Percentiles rank a stretch among this genome's conserved stretches.
These are phyloP conservation scores for Kwoniella shivajii DNA, from an alignment of 1,284 basidiomycete species.

Conservation along the genomic window DNA sequence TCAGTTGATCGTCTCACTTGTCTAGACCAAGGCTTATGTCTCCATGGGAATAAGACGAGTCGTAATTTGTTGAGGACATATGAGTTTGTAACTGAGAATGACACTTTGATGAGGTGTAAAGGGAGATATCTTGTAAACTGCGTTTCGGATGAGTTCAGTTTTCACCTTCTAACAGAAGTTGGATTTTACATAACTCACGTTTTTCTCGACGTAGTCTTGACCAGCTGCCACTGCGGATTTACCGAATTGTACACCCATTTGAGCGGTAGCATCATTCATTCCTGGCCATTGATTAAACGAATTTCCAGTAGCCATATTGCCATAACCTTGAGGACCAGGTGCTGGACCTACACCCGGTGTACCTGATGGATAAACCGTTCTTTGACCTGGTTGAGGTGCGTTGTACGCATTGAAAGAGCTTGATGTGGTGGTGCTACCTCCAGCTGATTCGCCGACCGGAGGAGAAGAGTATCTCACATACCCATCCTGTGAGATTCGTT, in stretches of 20 bases:
- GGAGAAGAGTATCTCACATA: slow-evolving; percentile 54
- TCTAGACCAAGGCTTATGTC: slow-evolving; percentile 79
- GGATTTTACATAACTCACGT: slow-evolving; percentile 61
- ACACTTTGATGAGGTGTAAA: slow-evolving; percentile 78
- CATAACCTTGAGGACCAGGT: slow-evolving; percentile 56
- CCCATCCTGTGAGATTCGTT: slow-evolving; percentile 56
- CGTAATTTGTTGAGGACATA: slow-evolving; percentile 91
- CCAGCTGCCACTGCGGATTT: slow-evolving; percentile 89
- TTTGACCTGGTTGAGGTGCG: slow-evolving; percentile 22
- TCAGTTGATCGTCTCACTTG: slow-evolving; percentile 59
- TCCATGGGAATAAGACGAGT: slow-evolving; percentile 94
- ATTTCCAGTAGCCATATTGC: slow-evolving; percentile 17
- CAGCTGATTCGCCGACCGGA: slow-evolving; percentile 39
- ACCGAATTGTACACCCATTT: slow-evolving; percentile 95
- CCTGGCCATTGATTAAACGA: slow-evolving; percentile 39
- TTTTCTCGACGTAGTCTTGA: slow-evolving; percentile 93
- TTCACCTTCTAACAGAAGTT: neutral
- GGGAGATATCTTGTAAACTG: slow-evolving; percentile 79
- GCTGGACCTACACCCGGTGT: slow-evolving; percentile 9
- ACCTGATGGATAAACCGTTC: slow-evolving; percentile 19
- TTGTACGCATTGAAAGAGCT: slow-evolving; percentile 32
- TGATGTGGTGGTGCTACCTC: slow-evolving; percentile 1
- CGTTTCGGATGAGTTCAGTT: neutral
- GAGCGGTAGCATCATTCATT: slow-evolving; percentile 89
- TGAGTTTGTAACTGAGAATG: slow-evolving; percentile 95